Conservation (phyloP, 441 rosid genomes). For the Jatropha podagrica region DNA sequence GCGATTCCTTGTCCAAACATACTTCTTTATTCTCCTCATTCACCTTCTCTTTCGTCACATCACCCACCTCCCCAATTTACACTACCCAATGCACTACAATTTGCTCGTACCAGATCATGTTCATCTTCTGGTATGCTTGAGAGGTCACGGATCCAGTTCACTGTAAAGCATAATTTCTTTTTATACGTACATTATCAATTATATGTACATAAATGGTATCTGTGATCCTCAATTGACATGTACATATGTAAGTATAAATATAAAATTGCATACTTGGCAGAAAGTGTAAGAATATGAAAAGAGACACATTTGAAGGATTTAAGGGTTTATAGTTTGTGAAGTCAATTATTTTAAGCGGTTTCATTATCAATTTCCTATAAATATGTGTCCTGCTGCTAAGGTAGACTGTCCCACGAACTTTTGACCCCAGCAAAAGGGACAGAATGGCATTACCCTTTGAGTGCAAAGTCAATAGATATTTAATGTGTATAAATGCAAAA, state of each 20-base stretch:
- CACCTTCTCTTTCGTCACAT: conserved; percentile 27
- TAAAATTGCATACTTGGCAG: too few species aligned
- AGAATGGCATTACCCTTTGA: background rate
- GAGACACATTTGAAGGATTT: background rate
- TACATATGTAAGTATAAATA: too few species aligned
- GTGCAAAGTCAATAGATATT: conserved; percentile 15
- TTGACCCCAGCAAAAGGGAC: conserved; percentile 7
- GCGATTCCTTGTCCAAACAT: conserved; percentile 27
- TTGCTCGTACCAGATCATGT: background rate
- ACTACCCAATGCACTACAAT: background rate
- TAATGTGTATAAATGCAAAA: background rate
- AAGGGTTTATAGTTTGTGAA: background rate
- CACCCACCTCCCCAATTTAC: conserved; percentile 21
- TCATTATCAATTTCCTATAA: background rate
- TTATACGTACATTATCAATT: too few species aligned
- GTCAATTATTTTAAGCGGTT: background rate
- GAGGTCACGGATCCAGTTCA: too few species aligned
- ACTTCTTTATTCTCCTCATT: background rate
- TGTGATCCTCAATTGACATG: too few species aligned
- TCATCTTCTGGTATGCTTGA: background rate
- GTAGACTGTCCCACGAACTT: background rate
- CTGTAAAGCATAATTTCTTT: too few species aligned
- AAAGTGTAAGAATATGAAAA: too few species aligned
- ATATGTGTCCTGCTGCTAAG: background rate
- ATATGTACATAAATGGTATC: too few species aligned